Base-by-base conservation (phyloP, 768 basidiomycete genomes). In the Serpula lacrymans region DNA sequence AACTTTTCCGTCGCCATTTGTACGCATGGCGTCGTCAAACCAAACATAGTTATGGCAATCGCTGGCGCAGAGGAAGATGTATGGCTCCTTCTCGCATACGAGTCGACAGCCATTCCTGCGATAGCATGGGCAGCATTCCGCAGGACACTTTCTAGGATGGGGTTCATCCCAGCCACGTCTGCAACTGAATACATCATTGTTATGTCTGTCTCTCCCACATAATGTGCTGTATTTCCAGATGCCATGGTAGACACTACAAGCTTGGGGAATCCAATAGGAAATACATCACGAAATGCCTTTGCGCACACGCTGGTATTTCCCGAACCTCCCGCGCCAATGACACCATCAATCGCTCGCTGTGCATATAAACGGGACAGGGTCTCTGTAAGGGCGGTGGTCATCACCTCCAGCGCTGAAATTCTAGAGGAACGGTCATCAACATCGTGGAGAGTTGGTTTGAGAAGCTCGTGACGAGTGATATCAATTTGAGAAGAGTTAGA, bases 171-270 rank as follows among this genome's bases (percentile, higher is more conserved):
- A 9, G 61, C 45, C 3, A 62, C 31, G 11, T 62, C 60, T 20
- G 47, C 60, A 28, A 63, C 52, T 13, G 51, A 63, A 44, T 52
- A 46, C 61, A 61, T 59, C 58, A 63, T 59, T 16, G 55, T 53
- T 39, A 52, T 48, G 44, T 60, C 59, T 2, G 57, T 58, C 45
- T 54, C 61, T 11, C 58, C 63, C 9, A 64, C 55, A 23, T 64
- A 58, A 39, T 47, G 45, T 9, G 41, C 34, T 0, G 41, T 41
- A 31, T 59, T 40, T 32, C 63, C 60, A 2, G 58, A 53, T 2
- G 58, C 48, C 52, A 63, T 64, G 18, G 63, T 63, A 12, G 62
- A 59, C 21, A 62, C 48, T 34, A 58, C 28, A 29, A 54, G 42
- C 32, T 57, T 62, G 21, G 54, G 57, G 10, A 64, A 59, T 1